Percentiles rank a stretch among this genome's conserved stretches.
Evolutionary conservation across 2,329 filamentous ascomycete species (phyloP).

Genomic region (Botryotinia narcissicola): DNA sequence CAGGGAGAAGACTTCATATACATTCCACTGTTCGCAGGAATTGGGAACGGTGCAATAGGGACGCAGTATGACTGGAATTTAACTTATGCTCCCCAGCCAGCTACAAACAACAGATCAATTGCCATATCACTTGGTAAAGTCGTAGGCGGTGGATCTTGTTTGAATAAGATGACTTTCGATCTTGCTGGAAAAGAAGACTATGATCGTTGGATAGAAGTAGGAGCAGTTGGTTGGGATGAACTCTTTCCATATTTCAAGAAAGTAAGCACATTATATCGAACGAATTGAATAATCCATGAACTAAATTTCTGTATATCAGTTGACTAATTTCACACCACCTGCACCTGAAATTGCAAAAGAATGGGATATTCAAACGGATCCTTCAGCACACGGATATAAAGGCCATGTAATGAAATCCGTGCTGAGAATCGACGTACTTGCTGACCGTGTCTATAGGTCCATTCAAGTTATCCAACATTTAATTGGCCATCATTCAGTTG

Average conservation of each 20-base stretch:
- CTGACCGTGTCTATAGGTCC: neutral
- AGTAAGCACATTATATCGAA: neutral
- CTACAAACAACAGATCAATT: slow-evolving; percentile 29
- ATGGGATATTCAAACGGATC: slow-evolving; percentile 13
- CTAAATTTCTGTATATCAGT: neutral
- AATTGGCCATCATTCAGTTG: slow-evolving; percentile 17
- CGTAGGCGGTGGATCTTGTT: slow-evolving; percentile 41
- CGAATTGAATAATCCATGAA: neutral
- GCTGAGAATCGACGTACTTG: neutral
- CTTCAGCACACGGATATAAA: slow-evolving; percentile 14
- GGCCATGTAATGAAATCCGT: neutral
- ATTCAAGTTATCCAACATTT: slow-evolving; percentile 17
- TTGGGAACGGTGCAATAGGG: slow-evolving; percentile 24
- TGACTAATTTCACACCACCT: slow-evolving; percentile 14
- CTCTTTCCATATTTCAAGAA: slow-evolving; percentile 19
- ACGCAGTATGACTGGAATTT: slow-evolving; percentile 46
- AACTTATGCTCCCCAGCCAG: slow-evolving; percentile 40
- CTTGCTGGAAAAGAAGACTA: slow-evolving; percentile 33
- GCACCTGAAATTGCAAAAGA: neutral
- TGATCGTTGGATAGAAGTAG: slow-evolving; percentile 44
- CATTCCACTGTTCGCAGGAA: neutral
- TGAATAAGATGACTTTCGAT: slow-evolving; percentile 36
- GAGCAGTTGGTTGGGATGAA: slow-evolving; percentile 44
- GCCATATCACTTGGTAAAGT: slow-evolving; percentile 36
- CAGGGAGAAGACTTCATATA: slow-evolving; percentile 19